phyloP scores from a whole-genome alignment of 306 rosid species.

The Cyclanthera cordifolia region DNA sequence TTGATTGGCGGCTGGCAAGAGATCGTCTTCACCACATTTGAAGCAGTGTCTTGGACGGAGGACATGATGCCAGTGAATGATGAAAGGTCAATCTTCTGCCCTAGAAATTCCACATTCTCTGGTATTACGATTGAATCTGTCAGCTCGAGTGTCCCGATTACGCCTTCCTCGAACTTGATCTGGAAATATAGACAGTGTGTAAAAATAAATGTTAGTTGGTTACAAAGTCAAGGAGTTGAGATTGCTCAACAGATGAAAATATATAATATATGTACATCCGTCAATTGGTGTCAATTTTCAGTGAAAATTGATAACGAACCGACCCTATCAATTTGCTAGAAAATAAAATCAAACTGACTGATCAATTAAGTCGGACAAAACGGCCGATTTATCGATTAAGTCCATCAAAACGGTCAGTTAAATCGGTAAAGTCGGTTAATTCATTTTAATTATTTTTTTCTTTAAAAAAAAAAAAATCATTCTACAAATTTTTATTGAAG shows the following conservation, averaged over 20 bases:
- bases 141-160: constrained; percentile 84
- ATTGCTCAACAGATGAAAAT: not conserved
- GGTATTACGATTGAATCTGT: constrained; percentile 82
- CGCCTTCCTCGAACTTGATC: constrained; percentile 78
- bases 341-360: too few species aligned
- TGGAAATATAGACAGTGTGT: constrained; percentile 15
- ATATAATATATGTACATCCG: too few species aligned
- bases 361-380: too few species aligned
- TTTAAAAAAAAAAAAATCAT: too few species aligned
- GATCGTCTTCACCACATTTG: constrained; percentile 58
- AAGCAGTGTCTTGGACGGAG: constrained; percentile 69
- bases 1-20: constrained; percentile 67
- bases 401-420: too few species aligned
- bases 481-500: too few species aligned
- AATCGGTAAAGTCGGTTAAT: too few species aligned
- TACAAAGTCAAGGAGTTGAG: not conserved
- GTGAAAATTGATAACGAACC: too few species aligned
- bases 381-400: too few species aligned
- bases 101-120: constrained; percentile 69
- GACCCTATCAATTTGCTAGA: too few species aligned
- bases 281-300: too few species aligned
- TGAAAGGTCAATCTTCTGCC: constrained; percentile 65
- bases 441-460: too few species aligned
- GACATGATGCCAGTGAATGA: constrained; percentile 60
- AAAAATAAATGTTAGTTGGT: not conserved